Evolutionary conservation across 1,284 basidiomycete species (phyloP).

Genomic region (Moesziomyces globuligerus): DNA sequence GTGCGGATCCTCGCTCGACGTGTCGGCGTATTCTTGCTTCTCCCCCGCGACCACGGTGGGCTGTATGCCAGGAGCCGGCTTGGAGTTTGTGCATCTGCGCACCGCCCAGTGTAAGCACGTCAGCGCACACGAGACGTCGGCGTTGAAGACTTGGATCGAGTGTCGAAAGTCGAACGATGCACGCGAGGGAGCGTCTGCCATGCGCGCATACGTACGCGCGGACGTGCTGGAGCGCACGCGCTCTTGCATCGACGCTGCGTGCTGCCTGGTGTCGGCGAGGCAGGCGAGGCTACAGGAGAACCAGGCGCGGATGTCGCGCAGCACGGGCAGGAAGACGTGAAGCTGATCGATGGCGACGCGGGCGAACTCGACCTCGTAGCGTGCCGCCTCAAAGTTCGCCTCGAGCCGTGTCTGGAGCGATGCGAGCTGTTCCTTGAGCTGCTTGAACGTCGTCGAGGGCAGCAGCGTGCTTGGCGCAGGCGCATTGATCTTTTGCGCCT

Average conservation of each 20-base stretch:
- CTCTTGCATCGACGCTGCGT: neutral
- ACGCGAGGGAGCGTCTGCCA: no score
- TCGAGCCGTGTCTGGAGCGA: constrained; percentile 15
- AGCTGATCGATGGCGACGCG: constrained; percentile 39
- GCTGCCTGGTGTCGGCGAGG: constrained; percentile 1
- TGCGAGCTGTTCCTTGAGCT: constrained; percentile 23
- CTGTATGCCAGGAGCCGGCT: neutral
- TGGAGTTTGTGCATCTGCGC: constrained; percentile 9
- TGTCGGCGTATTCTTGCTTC: neutral
- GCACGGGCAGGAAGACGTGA: constrained; percentile 19
- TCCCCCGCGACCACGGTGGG: neutral
- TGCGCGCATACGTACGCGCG: no score
- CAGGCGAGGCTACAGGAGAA: constrained; percentile 40
- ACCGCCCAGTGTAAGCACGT: constrained; percentile 20
- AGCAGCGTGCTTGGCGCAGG: neutral
- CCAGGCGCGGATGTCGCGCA: constrained; percentile 50
- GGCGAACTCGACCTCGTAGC: constrained; percentile 45
- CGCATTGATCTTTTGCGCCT: neutral
- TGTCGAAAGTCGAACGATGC: constrained; percentile 18
- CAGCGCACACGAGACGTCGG: constrained; percentile 26
- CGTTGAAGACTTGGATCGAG: constrained; percentile 15
- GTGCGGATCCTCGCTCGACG: constrained; percentile 7
- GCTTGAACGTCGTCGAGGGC: constrained; percentile 1
- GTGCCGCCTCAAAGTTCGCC: constrained; percentile 39
- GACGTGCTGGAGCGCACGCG: no score